Conservation (phyloP, 176 grass and related monocot species). For the Bothriochloa decipiens region DNA sequence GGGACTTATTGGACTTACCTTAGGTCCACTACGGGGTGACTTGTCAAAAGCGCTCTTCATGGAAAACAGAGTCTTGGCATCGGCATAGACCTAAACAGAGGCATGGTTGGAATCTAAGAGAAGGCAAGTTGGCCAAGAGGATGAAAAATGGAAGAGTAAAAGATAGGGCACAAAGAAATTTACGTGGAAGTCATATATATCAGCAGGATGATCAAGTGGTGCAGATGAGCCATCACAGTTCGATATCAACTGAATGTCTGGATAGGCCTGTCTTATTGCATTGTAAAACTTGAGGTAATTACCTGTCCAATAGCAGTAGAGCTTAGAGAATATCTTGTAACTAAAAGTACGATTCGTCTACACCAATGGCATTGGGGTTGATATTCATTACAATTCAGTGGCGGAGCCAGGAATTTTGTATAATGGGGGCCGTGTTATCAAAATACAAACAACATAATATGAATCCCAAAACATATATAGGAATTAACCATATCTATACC, state of each 20-base stretch:
- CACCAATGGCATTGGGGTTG: too few relatives aligned
- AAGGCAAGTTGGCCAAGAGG: neutral
- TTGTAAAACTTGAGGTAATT: slow-evolving; percentile 91
- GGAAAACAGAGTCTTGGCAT: slow-evolving; percentile 66
- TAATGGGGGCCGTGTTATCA: too few relatives aligned
- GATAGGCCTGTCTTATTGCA: slow-evolving; percentile 81
- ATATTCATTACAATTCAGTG: too few relatives aligned
- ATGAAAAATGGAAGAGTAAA: slow-evolving; percentile 21
- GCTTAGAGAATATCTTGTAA: slow-evolving; percentile 24
- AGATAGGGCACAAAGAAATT: slow-evolving; percentile 20
- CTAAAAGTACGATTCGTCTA: neutral
- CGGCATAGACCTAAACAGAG: slow-evolving; percentile 72
- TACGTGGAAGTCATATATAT: slow-evolving; percentile 92
- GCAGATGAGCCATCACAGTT: slow-evolving; percentile 76
- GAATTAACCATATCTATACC: too few relatives aligned
- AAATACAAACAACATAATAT: too few relatives aligned
- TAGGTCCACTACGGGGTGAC: slow-evolving; percentile 67
- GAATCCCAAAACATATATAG: too few relatives aligned
- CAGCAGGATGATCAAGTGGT: slow-evolving; percentile 90
- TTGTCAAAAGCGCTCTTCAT: slow-evolving; percentile 67
- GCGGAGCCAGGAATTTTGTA: too few relatives aligned
- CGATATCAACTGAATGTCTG: slow-evolving; percentile 88
- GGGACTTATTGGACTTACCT: slow-evolving; percentile 62
- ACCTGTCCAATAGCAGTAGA: slow-evolving; percentile 51
- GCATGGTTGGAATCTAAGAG: neutral